phyloP scores from a whole-genome alignment of 192 early-diverging fungal species.

The Chytriomyces confervae region DNA sequence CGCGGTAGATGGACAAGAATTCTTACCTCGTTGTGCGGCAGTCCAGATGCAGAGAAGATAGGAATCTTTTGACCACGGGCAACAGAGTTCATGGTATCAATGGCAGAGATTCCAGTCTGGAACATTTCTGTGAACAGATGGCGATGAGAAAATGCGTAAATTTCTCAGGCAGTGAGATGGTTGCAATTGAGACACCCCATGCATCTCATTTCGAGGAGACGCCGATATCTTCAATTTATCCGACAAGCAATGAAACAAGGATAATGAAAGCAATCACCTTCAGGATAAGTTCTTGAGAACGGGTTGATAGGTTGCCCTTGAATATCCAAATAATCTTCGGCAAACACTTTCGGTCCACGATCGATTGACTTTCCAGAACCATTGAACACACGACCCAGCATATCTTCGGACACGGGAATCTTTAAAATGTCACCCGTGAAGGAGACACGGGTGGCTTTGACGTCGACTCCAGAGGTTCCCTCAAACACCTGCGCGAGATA shows the following conservation, averaged over 20 bases:
- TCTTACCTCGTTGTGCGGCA: constrained; percentile 95
- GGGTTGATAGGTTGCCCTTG: constrained; percentile 98
- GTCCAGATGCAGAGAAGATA: constrained; percentile 97
- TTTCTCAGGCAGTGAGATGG: not conserved
- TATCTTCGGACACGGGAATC: constrained; percentile 98
- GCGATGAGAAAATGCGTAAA: not conserved
- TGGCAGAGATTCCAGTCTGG: constrained; percentile 98
- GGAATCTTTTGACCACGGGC: constrained; percentile 99
- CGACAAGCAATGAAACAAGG: not conserved
- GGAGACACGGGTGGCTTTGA: constrained; percentile 92
- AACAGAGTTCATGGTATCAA: constrained; percentile 99
- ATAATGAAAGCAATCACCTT: constrained; percentile 43
- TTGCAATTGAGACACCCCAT: not conserved
- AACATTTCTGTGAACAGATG: constrained; percentile 81
- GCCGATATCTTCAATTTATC: no score
- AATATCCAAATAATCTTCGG: constrained; percentile 98
- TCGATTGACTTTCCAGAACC: constrained; percentile 99
- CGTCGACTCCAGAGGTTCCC: constrained; percentile 95
- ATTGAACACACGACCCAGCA: constrained; percentile 99
- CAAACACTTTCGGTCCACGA: constrained; percentile 99
- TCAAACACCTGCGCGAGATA: constrained; percentile 80
- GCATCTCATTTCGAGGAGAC: no score
- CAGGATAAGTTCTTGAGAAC: constrained; percentile 98
- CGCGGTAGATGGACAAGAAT: not conserved
- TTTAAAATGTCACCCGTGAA: constrained; percentile 95